A percentile compares a stretch with the other conserved stretches of the same genome.
These are phyloP conservation scores for Panicum virgatum DNA, from an alignment of 202 grass and related monocot genomes.

Conservation along the genomic window DNA sequence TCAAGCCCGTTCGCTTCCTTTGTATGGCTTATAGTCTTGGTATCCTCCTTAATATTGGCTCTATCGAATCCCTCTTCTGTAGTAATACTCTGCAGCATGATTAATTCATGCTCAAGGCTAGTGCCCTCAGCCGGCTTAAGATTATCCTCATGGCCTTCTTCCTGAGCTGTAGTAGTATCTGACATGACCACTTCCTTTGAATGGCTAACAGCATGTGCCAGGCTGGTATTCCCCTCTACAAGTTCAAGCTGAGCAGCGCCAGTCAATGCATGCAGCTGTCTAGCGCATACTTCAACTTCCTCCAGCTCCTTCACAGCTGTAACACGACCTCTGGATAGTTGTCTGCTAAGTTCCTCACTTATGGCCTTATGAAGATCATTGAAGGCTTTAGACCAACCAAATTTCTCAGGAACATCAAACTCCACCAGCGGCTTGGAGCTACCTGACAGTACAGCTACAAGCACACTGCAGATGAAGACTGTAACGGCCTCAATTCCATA, in stretches of 20 bases:
- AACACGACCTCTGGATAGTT: slow-evolving; percentile 33
- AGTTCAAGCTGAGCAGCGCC: slow-evolving; percentile 21
- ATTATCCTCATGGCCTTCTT: neutral
- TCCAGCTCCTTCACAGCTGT: slow-evolving; percentile 68
- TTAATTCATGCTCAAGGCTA: slow-evolving; percentile 26
- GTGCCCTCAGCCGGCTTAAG: slow-evolving; percentile 10
- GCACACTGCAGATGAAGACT: slow-evolving; percentile 57
- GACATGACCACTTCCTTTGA: slow-evolving; percentile 28
- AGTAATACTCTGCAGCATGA: neutral
- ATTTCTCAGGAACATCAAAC: slow-evolving; percentile 63
- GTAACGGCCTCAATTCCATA: slow-evolving; percentile 75
- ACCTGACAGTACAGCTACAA: slow-evolving; percentile 56
- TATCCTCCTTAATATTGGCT: slow-evolving; percentile 16
- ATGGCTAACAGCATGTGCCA: slow-evolving; percentile 28
- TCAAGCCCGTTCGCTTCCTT: slow-evolving; percentile 24
- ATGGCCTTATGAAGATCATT: slow-evolving; percentile 53
- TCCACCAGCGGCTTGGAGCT: slow-evolving; percentile 50
- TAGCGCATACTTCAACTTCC: slow-evolving; percentile 55
- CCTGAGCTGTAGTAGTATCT: neutral
- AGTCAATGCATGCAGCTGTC: slow-evolving; percentile 45
- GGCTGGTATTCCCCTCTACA: slow-evolving; percentile 28
- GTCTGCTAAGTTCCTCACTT: slow-evolving; percentile 45
- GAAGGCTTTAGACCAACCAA: slow-evolving; percentile 74
- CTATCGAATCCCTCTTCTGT: slow-evolving; percentile 15
- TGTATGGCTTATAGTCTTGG: neutral